Evolutionary conservation across 2,329 filamentous ascomycete species (phyloP).

Genomic region (Cordyceps cateniannulata): DNA sequence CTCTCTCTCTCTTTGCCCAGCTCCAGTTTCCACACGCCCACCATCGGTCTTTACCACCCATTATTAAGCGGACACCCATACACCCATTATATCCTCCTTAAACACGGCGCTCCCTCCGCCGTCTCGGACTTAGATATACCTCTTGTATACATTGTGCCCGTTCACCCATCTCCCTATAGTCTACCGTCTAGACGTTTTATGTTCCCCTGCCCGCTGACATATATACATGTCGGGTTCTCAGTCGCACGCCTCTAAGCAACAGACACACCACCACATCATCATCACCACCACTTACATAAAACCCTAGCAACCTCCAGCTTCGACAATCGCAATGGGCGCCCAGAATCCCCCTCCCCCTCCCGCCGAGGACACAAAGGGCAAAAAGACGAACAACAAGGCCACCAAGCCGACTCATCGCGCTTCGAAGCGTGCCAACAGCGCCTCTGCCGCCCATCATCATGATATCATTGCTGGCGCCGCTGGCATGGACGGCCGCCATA

Average conservation of each 20-base stretch:
- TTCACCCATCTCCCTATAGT: not conserved
- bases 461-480: constrained; percentile 27
- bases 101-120: constrained; percentile 8
- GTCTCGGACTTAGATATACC: constrained; percentile 6
- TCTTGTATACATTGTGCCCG: not conserved
- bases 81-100: not conserved
- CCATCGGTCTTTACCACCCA: not conserved
- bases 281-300: not conserved
- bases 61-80: constrained; percentile 12
- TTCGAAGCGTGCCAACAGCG: constrained; percentile 41
- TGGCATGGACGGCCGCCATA: constrained; percentile 50
- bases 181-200: not conserved
- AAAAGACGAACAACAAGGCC: constrained; percentile 34
- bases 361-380: constrained; percentile 38
- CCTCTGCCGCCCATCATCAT: constrained; percentile 30
- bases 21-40: not conserved
- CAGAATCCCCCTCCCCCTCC: constrained; percentile 46
- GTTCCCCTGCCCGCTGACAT: not conserved
- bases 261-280: not conserved
- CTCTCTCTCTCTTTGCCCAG: not conserved
- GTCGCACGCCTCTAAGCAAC: not conserved
- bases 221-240: not conserved
- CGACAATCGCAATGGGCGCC: constrained; percentile 37
- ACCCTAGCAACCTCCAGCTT: not conserved
- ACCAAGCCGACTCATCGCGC: constrained; percentile 45